phyloP scores from a whole-genome alignment of 192 early-diverging fungal genomes.

The Umbelopsis sp. region DNA sequence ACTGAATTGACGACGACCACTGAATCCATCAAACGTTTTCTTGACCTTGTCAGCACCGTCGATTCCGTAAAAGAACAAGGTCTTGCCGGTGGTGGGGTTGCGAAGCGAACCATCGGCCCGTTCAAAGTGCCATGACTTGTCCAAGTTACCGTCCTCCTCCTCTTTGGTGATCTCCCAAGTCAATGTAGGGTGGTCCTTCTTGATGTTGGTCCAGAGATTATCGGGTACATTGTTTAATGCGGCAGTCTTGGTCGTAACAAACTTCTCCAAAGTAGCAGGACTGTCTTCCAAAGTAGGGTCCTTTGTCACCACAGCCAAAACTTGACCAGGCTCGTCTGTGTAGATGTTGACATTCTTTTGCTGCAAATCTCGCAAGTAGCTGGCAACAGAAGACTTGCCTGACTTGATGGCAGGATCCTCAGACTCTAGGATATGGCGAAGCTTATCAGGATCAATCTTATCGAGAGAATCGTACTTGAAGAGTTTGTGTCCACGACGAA shows the following conservation, averaged over 20 bases:
- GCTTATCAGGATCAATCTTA: conserved; percentile 75
- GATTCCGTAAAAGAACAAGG: conserved; percentile 94
- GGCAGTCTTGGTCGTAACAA: conserved; percentile 84
- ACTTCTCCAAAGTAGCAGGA: conserved; percentile 84
- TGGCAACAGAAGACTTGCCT: conserved; percentile 69
- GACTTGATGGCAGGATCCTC: conserved; percentile 72
- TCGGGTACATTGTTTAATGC: conserved; percentile 95
- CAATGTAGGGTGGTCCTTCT: conserved; percentile 79
- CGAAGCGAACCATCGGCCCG: conserved; percentile 85
- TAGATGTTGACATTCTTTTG: conserved; percentile 70
- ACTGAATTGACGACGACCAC: conserved; percentile 27
- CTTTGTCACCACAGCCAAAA: conserved; percentile 80
- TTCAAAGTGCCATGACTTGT: conserved; percentile 92
- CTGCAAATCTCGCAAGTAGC: conserved; percentile 73
- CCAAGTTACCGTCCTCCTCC: conserved; percentile 70
- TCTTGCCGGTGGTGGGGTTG: conserved; percentile 62
- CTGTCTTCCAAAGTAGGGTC: conserved; percentile 41
- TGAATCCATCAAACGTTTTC: conserved; percentile 61
- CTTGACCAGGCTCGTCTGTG: conserved; percentile 93
- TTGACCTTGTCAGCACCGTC: conserved; percentile 80
- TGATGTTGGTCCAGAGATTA: conserved; percentile 90
- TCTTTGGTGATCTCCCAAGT: conserved; percentile 75
- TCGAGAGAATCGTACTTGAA: conserved; percentile 69
- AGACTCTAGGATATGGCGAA: conserved; percentile 76
- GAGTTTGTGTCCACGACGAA: conserved; percentile 93